Percentiles rank a stretch among this genome's conserved stretches.
Evolutionary conservation across 2,329 filamentous ascomycete genomes (phyloP).

Genomic region (Mariannaea sp.): DNA sequence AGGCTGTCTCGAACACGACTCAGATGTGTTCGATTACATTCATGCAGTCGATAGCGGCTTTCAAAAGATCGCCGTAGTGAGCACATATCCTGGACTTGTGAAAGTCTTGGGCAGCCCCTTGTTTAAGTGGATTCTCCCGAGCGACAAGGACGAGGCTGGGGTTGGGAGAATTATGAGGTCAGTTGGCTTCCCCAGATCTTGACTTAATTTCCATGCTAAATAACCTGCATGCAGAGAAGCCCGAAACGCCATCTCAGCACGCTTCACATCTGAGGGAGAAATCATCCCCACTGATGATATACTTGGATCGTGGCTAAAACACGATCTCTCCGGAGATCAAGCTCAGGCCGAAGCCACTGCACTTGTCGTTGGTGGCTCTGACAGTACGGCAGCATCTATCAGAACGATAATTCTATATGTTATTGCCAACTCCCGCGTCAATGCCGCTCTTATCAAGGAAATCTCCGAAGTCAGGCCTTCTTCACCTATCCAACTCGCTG

Average conservation of each 20-base stretch:
- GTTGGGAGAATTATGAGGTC: slow-evolving; percentile 52
- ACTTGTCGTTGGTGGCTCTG: slow-evolving; percentile 57
- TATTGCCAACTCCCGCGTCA: slow-evolving; percentile 54
- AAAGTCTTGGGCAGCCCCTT: slow-evolving; percentile 47
- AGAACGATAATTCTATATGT: slow-evolving; percentile 58
- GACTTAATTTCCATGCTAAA: background rate
- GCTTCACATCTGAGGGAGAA: background rate
- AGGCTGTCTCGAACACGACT: slow-evolving; percentile 51
- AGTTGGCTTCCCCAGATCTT: slow-evolving; percentile 27
- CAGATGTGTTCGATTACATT: slow-evolving; percentile 54
- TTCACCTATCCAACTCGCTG: slow-evolving; percentile 35
- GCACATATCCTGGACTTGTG: slow-evolving; percentile 48
- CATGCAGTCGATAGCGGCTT: slow-evolving; percentile 48
- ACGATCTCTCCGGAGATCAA: background rate
- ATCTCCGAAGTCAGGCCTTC: slow-evolving; percentile 27
- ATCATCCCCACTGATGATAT: background rate
- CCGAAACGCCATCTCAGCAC: background rate
- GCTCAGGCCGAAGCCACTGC: background rate
- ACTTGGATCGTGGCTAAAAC: background rate
- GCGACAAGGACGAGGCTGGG: slow-evolving; percentile 44
- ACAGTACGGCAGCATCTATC: slow-evolving; percentile 61
- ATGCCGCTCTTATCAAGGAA: slow-evolving; percentile 48
- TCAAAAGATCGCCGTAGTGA: slow-evolving; percentile 51
- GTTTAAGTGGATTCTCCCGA: slow-evolving; percentile 48
- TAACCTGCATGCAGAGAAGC: background rate